Conservation (phyloP, 2,329 filamentous ascomycete species). For the Fusarium goolgardi region DNA sequence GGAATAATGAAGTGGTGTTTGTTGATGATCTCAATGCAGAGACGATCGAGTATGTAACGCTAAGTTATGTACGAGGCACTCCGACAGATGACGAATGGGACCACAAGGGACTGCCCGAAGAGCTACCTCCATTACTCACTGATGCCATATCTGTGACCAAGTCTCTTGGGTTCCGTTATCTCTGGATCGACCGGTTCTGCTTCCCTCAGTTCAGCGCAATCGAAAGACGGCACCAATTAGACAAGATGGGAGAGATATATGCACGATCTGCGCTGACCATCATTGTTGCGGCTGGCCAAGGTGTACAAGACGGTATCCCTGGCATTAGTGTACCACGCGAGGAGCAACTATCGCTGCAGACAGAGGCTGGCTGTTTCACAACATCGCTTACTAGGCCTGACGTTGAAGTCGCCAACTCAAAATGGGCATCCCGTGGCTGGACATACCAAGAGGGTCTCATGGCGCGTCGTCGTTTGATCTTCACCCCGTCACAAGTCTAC, state of each 20-base stretch:
- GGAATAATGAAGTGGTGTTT: conserved; percentile 46
- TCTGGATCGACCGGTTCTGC: conserved; percentile 55
- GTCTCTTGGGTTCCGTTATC: conserved; percentile 52
- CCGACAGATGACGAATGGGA: conserved; percentile 35
- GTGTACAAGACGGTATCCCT: conserved; percentile 49
- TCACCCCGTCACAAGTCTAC: conserved; percentile 54
- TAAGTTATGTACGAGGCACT: conserved; percentile 53
- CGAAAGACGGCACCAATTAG: conserved; percentile 47
- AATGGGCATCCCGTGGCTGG: conserved; percentile 53
- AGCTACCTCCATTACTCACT: conserved; percentile 48
- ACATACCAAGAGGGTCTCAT: conserved; percentile 54
- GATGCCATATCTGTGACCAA: conserved; percentile 51
- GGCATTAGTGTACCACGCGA: conserved; percentile 51
- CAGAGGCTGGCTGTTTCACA: conserved; percentile 50
- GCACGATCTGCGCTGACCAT: conserved; percentile 50
- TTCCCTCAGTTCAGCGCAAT: conserved; percentile 46
- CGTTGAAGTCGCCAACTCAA: conserved; percentile 51
- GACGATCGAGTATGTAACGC: conserved; percentile 48
- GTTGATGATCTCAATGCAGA: conserved; percentile 45
- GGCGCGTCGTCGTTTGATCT: conserved; percentile 52
- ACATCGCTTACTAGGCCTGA: conserved; percentile 53
- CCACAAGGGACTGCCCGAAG: conserved; percentile 40
- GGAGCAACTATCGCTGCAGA: conserved; percentile 52
- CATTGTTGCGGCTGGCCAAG: conserved; percentile 51
- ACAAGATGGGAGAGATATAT: conserved; percentile 52